Conservation (phyloP, 2,329 filamentous ascomycete species). For the Hysterium pulicare region DNA sequence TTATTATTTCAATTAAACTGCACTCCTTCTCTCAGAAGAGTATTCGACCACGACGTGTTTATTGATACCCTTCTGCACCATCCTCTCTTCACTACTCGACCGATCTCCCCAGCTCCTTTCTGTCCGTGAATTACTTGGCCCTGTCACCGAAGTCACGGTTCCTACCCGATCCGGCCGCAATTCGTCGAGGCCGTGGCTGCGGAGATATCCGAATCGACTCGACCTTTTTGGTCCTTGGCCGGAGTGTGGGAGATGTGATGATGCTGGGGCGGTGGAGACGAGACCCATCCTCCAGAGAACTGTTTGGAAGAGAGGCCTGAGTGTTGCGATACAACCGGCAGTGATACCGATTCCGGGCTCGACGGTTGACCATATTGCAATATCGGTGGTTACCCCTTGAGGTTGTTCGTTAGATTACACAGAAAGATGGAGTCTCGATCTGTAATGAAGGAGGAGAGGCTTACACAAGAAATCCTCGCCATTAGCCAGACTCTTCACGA, state of each 20-base stretch:
- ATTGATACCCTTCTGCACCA: conserved; percentile 1
- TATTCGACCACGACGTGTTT: conserved; percentile 3
- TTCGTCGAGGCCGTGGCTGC: conserved; percentile 5
- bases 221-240: conserved; percentile 4
- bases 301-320: conserved; percentile 46
- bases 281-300: conserved; percentile 20
- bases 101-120: conserved; percentile 2
- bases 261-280: conserved; percentile 12
- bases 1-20: background rate
- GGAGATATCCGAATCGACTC: conserved; percentile 12
- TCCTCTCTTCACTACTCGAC: conserved; percentile 1
- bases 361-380: conserved; percentile 39
- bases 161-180: conserved; percentile 7
- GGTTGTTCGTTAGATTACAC: conserved; percentile 11
- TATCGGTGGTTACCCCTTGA: conserved; percentile 39
- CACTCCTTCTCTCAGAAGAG: background rate
- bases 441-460: conserved; percentile 3
- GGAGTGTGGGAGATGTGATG: conserved; percentile 4
- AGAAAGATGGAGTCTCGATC: background rate
- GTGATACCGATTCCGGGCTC: conserved; percentile 39
- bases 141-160: conserved; percentile 8
- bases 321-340: conserved; percentile 48
- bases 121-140: background rate
- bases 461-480: conserved; percentile 42
- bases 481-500: conserved; percentile 37